Evolutionary conservation across 345 rosid species (phyloP), one percentile per base, ranked within the genome.

Genomic region (Pugionium dolabratum): DNA sequence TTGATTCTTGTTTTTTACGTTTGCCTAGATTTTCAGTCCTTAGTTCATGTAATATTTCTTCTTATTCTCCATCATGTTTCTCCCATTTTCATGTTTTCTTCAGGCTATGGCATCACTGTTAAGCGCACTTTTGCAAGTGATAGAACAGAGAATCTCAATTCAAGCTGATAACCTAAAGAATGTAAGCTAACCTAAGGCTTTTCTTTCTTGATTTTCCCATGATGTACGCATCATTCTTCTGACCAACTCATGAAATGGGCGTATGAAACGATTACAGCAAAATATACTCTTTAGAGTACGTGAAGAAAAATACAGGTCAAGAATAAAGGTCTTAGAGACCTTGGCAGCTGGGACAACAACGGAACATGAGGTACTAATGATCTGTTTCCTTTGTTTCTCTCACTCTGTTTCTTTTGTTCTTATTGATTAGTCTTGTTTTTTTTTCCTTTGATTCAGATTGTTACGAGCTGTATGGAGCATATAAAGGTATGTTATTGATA

Each of bases 291-390:
- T 75, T 62, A 82, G 79, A 69, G 82, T 73, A 64, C 87, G 85
- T 52, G 86, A 86, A 47, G 95, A 84, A 66, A 94, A 85, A 81
- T 88, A 81, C 74, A 90, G 79, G 64, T 82, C 89, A 61, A 87
- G 80, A 78, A 76, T 86, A 46, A 85, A 76, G 75, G 86, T 80
- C 26, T 80, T 90, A 60, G 99, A 90, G 74, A 83, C 96, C 72
- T 81, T 94, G 54, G 86, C 78, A 55, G 77, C 79, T 62, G 97
- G 97, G 68, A 70, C 85, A 39, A 69, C 81, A 47, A 83, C 83
- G 75, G 99, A 94, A 79, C 82, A 86, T 43, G 84, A 82, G 93
- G 99, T 94, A 74, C n/a, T n/a, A n/a, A n/a, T n/a, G n/a, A n/a
- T n/a, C n/a, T n/a, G n/a, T 40, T 46, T 60, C 60, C 42, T 53